These are phyloP conservation scores for Fusarium compactum DNA, from an alignment of 2,329 filamentous ascomycete genomes.

Conservation along the genomic window DNA sequence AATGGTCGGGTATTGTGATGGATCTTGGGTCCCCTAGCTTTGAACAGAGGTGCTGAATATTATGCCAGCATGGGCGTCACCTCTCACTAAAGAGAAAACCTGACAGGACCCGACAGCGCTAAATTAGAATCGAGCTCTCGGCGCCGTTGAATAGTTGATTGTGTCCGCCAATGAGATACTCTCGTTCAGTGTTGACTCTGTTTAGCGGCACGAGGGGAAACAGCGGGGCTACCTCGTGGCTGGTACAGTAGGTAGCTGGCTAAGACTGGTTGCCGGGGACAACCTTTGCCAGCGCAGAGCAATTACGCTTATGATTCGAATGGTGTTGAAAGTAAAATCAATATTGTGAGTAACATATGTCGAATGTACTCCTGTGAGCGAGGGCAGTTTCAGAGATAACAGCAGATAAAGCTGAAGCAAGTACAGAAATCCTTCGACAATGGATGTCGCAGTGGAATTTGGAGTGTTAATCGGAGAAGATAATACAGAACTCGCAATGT, in stretches of 20 bases:
- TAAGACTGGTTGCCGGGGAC: conserved; percentile 35
- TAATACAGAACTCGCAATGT: conserved; percentile 2
- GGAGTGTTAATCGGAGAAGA: neutral
- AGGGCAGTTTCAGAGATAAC: fast-evolving
- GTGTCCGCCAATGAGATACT: neutral
- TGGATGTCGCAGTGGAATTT: neutral
- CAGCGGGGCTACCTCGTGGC: conserved; percentile 31
- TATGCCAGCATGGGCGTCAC: conserved; percentile 22
- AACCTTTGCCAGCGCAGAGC: conserved; percentile 16
- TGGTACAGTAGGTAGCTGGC: conserved; percentile 1
- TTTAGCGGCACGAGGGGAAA: conserved; percentile 33
- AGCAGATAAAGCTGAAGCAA: neutral
- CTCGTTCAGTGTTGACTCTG: neutral
- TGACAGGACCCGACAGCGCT: conserved; percentile 22
- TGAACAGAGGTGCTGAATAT: conserved; percentile 17
- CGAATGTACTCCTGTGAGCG: neutral
- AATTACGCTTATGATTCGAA: neutral
- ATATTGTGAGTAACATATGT: neutral
- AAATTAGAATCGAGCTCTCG: conserved; percentile 5
- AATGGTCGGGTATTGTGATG: conserved; percentile 30
- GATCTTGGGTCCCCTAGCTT: conserved; percentile 6
- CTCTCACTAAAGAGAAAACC: conserved; percentile 37
- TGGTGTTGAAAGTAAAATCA: neutral
- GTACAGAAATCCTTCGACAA: neutral
- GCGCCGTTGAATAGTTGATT: neutral